A percentile compares a stretch with the other conserved stretches of the same genome.
These are phyloP conservation scores for Phialocephala sp. DNA, from an alignment of 2,329 filamentous ascomycete genomes.

Conservation along the genomic window DNA sequence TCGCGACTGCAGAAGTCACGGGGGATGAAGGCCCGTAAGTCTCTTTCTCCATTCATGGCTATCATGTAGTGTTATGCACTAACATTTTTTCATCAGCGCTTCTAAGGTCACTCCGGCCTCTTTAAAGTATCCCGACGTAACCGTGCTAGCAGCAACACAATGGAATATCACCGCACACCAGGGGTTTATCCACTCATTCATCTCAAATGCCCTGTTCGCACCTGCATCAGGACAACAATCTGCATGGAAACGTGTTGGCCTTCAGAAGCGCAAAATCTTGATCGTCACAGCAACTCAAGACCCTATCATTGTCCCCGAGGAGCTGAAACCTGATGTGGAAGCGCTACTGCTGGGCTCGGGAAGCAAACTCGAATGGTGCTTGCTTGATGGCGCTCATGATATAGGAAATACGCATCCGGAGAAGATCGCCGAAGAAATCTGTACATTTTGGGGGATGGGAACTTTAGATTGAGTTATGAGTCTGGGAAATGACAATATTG, in stretches of 20 bases:
- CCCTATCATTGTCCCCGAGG: conserved; percentile 9
- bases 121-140: conserved; percentile 7
- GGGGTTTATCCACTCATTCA: conserved; percentile 4
- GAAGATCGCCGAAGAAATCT: conserved; percentile 1
- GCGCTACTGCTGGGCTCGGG: neutral
- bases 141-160: neutral
- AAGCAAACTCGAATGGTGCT: neutral
- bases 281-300: conserved; percentile 3
- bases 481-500: neutral
- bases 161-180: neutral
- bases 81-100: neutral
- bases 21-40: neutral
- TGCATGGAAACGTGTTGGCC: neutral
- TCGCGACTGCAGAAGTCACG: neutral
- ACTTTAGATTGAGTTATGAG: neutral
- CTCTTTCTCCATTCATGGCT: neutral
- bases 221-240: neutral
- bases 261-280: neutral
- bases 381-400: conserved; percentile 4
- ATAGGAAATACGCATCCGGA: neutral
- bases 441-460: neutral
- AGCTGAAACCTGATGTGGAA: conserved; percentile 2
- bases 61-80: neutral
- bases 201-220: neutral
- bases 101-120: neutral